These are phyloP conservation scores for Coemansia sp. DNA, from an alignment of 192 early-diverging fungal species.

Conservation along the genomic window DNA sequence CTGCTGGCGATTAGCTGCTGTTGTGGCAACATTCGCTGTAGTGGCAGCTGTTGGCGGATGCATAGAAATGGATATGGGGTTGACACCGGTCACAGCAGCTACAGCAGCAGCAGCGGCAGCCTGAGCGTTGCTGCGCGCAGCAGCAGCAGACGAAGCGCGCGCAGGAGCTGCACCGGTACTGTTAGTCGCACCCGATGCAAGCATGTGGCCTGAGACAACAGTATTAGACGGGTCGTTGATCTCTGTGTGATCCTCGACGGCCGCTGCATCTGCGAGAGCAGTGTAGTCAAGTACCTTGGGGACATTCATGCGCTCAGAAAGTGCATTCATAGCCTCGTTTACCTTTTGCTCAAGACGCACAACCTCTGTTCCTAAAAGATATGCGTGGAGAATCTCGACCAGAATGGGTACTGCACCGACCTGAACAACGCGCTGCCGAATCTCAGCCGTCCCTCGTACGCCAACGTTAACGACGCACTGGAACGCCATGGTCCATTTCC, in stretches of 20 bases:
- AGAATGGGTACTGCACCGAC: conserved; percentile 82
- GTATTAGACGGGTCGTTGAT: conserved; percentile 43
- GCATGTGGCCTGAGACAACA: conserved; percentile 35
- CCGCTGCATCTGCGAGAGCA: conserved; percentile 10
- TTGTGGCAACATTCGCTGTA: conserved; percentile 1
- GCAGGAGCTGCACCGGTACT: conserved; percentile 28
- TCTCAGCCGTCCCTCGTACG: conserved; percentile 73
- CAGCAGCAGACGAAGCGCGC: conserved; percentile 25
- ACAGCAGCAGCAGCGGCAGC: conserved; percentile 40
- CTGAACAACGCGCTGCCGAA: conserved; percentile 80
- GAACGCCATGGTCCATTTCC: conserved; percentile 81
- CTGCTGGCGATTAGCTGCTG: conserved; percentile 20
- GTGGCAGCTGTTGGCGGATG: conserved; percentile 8
- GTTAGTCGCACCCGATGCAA: conserved; percentile 47
- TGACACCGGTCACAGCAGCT: conserved; percentile 25
- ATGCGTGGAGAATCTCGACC: conserved; percentile 67
- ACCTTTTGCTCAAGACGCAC: conserved; percentile 44
- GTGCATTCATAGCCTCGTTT: conserved; percentile 32
- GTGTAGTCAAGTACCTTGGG: conserved; percentile 41
- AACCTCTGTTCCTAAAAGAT: conserved; percentile 38
- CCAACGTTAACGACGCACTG: conserved; percentile 87
- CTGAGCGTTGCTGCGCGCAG: conserved; percentile 38
- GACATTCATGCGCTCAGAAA: conserved; percentile 19
- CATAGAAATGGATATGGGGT: conserved; percentile 23
- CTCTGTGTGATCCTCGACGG: conserved; percentile 26